Percentiles rank a stretch among this genome's conserved stretches.
phyloP scores from a whole-genome alignment of 306 rosid genomes.

The Glycine latifolia region DNA sequence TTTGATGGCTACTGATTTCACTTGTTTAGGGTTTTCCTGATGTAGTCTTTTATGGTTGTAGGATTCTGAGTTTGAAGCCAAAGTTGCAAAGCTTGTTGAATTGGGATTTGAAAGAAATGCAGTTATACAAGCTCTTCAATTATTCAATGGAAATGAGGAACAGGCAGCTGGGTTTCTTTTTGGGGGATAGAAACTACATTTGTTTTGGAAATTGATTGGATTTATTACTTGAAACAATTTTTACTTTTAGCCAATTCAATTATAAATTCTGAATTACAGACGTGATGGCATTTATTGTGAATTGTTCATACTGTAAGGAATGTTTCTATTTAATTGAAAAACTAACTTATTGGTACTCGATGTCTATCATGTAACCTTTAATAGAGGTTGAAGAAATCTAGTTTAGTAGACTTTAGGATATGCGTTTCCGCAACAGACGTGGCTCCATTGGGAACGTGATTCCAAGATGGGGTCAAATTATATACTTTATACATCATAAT shows the following conservation, averaged over 20 bases:
- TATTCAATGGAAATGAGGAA: slow-evolving; percentile 67
- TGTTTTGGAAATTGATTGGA: slow-evolving; percentile 48
- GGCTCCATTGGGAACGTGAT: too few species aligned
- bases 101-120: slow-evolving; percentile 90
- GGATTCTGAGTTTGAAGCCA: slow-evolving; percentile 80
- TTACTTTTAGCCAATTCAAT: slow-evolving; percentile 32
- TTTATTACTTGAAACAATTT: slow-evolving; percentile 16
- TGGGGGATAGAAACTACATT: slow-evolving; percentile 47
- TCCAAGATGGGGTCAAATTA: too few species aligned
- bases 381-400: too few species aligned
- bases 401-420: too few species aligned
- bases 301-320: slow-evolving; percentile 41
- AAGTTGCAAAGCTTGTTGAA: slow-evolving; percentile 92
- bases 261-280: slow-evolving; percentile 38
- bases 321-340: slow-evolving; percentile 35
- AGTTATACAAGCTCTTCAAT: slow-evolving; percentile 80
- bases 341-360: not conserved
- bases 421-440: too few species aligned
- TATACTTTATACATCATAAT: too few species aligned
- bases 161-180: slow-evolving; percentile 65
- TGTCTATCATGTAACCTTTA: too few species aligned
- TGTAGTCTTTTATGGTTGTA: slow-evolving; percentile 44
- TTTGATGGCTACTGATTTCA: not conserved
- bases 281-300: slow-evolving; percentile 32
- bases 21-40: not conserved